Percentiles rank a stretch among this genome's conserved stretches.
phyloP scores from a whole-genome alignment of 108 stramenopile genomes.

The Fistulifera solaris region DNA sequence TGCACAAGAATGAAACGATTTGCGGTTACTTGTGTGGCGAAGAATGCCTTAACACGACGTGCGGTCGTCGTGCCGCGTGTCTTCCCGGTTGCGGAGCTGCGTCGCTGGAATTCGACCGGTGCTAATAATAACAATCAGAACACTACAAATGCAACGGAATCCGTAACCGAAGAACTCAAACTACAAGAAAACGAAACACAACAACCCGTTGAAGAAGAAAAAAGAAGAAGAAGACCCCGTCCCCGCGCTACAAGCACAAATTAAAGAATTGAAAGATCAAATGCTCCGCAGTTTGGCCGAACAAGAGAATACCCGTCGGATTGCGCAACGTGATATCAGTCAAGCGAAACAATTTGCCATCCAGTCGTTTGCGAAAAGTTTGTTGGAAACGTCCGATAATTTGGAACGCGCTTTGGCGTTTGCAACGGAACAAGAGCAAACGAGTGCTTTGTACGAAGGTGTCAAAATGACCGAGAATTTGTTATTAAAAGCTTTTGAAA shows the following conservation, averaged over 20 bases:
- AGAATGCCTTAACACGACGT: too few relatives aligned
- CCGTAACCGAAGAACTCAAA: too few relatives aligned
- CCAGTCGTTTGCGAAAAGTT: conserved; percentile 75
- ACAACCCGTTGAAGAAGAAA: too few relatives aligned
- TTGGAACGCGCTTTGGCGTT: conserved; percentile 76
- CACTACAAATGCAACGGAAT: too few relatives aligned
- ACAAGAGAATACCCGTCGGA: conserved; percentile 93
- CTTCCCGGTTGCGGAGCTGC: too few relatives aligned
- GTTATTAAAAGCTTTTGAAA: conserved; percentile 74
- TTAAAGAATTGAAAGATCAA: conserved; percentile 69
- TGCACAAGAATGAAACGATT: too few relatives aligned
- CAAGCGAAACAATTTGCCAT: conserved; percentile 78
- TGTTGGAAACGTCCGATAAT: conserved; percentile 91
- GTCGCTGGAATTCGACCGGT: too few relatives aligned
- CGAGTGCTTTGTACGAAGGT: conserved; percentile 69
- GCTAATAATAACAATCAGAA: too few relatives aligned
- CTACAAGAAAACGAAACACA: too few relatives aligned
- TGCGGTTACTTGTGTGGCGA: too few relatives aligned
- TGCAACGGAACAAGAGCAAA: conserved; percentile 29
- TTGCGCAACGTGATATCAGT: conserved; percentile 86
- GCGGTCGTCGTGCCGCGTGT: too few relatives aligned
- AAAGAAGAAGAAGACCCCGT: too few relatives aligned
- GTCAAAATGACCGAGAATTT: conserved; percentile 88
- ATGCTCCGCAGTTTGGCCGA: conserved; percentile 86
- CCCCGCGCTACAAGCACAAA: conserved; percentile 39